Evolutionary conservation across 2,329 filamentous ascomycete genomes (phyloP).

Genomic region (Claviceps sp.): DNA sequence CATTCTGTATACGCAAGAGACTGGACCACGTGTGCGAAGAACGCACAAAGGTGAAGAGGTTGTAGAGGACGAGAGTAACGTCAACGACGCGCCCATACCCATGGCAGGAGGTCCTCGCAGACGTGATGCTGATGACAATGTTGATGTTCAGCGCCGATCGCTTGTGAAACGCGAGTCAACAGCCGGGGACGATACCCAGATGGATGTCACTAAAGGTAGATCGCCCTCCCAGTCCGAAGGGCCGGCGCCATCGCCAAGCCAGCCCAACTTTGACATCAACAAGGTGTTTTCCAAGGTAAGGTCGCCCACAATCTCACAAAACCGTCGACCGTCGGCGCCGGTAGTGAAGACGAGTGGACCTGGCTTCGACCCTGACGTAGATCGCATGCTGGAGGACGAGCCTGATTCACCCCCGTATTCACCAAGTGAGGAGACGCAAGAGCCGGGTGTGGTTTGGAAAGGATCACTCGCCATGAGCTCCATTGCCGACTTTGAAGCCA

Average conservation of each 20-base stretch:
- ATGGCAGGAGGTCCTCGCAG: constrained; percentile 10
- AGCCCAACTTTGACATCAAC: constrained; percentile 64
- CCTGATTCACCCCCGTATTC: constrained; percentile 74
- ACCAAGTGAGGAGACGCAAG: constrained; percentile 54
- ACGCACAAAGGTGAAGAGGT: constrained; percentile 95
- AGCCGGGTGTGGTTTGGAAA: constrained; percentile 65
- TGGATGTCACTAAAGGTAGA: constrained; percentile 14
- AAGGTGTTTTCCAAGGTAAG: constrained; percentile 75
- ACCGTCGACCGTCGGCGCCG: constrained; percentile 35
- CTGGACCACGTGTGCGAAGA: constrained; percentile 62
- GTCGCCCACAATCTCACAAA: constrained; percentile 47
- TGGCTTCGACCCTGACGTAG: constrained; percentile 75
- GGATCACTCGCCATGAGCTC: constrained; percentile 65
- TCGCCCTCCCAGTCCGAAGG: constrained; percentile 29
- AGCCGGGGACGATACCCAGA: constrained; percentile 11
- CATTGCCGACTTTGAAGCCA: constrained; percentile 60
- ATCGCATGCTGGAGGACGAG: constrained; percentile 72
- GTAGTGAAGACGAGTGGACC: constrained; percentile 36
- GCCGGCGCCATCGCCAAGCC: constrained; percentile 36
- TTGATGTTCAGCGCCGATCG: constrained; percentile 8
- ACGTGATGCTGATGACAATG: not conserved
- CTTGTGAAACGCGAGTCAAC: constrained; percentile 23
- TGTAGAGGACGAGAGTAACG: constrained; percentile 57
- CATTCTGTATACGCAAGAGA: constrained; percentile 62
- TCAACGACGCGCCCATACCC: constrained; percentile 23